Conservation (phyloP, 352 stramenopile species). For the Phytophthora brassicae region DNA sequence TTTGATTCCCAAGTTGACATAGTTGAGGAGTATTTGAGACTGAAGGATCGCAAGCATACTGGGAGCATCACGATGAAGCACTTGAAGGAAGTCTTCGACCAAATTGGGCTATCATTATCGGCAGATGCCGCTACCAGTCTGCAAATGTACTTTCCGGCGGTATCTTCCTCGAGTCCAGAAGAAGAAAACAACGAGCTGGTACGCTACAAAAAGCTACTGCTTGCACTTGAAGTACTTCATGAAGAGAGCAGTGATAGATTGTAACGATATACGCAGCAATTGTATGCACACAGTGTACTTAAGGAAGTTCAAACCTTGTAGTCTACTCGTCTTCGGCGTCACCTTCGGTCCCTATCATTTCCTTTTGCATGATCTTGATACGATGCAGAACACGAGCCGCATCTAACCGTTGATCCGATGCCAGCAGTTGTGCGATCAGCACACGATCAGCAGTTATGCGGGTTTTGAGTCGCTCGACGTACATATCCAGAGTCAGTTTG, state of each 20-base stretch:
- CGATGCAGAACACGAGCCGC: conserved; percentile 71
- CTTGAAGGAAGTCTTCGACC: conserved; percentile 48
- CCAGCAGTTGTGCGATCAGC: conserved; percentile 49
- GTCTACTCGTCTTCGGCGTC: conserved; percentile 18
- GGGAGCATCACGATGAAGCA: conserved; percentile 39
- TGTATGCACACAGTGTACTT: background rate
- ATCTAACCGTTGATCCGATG: conserved; percentile 46
- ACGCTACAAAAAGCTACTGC: too few species aligned
- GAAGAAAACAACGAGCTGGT: too few species aligned
- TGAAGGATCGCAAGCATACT: conserved; percentile 31
- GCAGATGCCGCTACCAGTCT: conserved; percentile 41
- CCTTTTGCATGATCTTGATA: conserved; percentile 80
- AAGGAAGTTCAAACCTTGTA: background rate
- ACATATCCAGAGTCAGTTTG: conserved; percentile 75
- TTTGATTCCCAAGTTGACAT: conserved; percentile 70
- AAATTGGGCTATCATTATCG: conserved; percentile 56
- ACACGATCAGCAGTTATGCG: conserved; percentile 55
- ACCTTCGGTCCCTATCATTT: conserved; percentile 49
- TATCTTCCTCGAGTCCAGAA: background rate
- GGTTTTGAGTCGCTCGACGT: conserved; percentile 49
- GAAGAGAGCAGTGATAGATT: background rate
- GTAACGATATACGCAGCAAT: conserved; percentile 2
- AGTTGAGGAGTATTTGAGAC: conserved; percentile 55
- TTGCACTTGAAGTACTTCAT: too few species aligned
- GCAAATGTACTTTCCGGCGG: conserved; percentile 30